Evolutionary conservation across 2,329 filamentous ascomycete genomes (phyloP), one percentile per base, ranked within the genome.

Genomic region (Ilyonectria robusta): DNA sequence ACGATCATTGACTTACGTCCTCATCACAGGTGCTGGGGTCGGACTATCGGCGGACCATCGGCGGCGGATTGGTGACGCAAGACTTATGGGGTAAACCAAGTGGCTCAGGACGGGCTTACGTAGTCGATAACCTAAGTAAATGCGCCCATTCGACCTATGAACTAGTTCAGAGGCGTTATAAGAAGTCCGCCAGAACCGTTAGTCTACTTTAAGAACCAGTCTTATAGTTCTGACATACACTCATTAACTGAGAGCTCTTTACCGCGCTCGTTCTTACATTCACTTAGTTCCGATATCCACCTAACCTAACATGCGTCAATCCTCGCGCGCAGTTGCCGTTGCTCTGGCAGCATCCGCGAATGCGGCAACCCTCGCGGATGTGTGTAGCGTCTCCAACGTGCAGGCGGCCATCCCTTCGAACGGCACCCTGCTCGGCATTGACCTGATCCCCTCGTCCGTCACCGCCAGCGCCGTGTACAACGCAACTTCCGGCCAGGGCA

Each of bases 391-490:
- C 1, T 60, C 72, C 29, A 68, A 73, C 31, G 68, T 72, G 19
- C 66, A 74, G 46, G 51, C 69, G 17, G 67, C 74, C 10, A 66
- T 77, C 2, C 75, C 73, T 11, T 53, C 69, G 17, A 62, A 71
- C 33, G 66, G 62, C 13, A 63, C 57, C 13, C 42, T 70, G 13
- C 62, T 65, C 8, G 71, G 70, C 17, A 66, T 75, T 40, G 47
- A 69, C 51, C 58, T 85, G 66, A 72, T 83, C 61, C 79, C 83
- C 4, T 82, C 81, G 0, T 72, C 82, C 1, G 80, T 84, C 5
- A 81, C 81, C 4, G 83, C 82, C 7, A 59, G 48, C 26, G 54
- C 62, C 11, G 66, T 70, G 13, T 68, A 69, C 56, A 68, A 68
- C 37, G 68, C 66, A 9, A 65, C 70, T 29, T 54, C 37, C 17